Evolutionary conservation across 1,284 basidiomycete genomes (phyloP).

Genomic region (Cerioporus squamosus): DNA sequence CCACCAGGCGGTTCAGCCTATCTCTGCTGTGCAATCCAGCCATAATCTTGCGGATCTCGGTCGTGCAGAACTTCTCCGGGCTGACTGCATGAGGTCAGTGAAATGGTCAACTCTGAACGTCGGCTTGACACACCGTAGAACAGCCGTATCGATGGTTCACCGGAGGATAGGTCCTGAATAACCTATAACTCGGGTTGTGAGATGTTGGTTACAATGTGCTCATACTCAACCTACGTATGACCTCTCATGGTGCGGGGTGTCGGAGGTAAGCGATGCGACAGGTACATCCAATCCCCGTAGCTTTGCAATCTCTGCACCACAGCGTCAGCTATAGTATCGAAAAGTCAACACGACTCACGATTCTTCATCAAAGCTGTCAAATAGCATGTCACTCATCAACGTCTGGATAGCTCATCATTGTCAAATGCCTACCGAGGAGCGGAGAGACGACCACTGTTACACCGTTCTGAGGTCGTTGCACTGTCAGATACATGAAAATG

Average conservation of each 20-base stretch:
- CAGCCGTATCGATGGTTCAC: conserved; percentile 62
- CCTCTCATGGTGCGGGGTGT: conserved; percentile 41
- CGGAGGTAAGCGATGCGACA: conserved; percentile 72
- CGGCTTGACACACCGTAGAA: conserved; percentile 58
- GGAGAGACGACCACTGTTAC: conserved; percentile 83
- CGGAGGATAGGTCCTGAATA: conserved; percentile 62
- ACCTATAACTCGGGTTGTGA: conserved; percentile 48
- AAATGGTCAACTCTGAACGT: too few species aligned
- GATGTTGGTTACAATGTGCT: neutral
- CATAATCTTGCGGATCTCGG: conserved; percentile 59
- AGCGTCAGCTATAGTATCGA: neutral
- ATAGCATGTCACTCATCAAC: neutral
- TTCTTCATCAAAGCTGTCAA: conserved; percentile 80
- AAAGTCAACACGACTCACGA: conserved; percentile 47
- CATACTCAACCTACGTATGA: conserved; percentile 52
- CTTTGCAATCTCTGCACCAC: conserved; percentile 65
- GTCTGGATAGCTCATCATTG: neutral
- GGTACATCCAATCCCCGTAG: conserved; percentile 59
- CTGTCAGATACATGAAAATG: neutral
- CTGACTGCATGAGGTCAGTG: conserved; percentile 50
- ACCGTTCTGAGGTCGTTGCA: conserved; percentile 50
- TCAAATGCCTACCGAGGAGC: conserved; percentile 58
- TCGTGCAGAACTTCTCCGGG: conserved; percentile 71
- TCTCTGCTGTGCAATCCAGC: conserved; percentile 53
- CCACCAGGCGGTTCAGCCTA: conserved; percentile 71